phyloP scores from a whole-genome alignment of 371 early-diverging fungal species.

The Globomyces sp. region DNA sequence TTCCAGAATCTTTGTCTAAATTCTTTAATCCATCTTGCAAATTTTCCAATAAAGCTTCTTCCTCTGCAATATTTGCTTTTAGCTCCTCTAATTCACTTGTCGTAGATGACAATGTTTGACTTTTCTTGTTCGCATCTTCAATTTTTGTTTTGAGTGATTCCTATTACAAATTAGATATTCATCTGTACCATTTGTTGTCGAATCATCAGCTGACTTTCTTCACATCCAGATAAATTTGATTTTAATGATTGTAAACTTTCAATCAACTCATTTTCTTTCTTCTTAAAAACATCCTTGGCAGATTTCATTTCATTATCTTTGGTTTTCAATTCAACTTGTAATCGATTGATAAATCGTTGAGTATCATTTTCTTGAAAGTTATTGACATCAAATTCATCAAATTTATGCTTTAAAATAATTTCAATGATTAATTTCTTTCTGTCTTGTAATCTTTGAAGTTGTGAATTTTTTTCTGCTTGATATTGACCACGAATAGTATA shows the following conservation, averaged over 20 bases:
- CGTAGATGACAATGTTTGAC: no score
- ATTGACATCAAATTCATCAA: no score
- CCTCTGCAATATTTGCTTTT: not conserved
- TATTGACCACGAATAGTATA: constrained; percentile 28
- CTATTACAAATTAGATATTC: not conserved
- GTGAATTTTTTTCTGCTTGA: constrained; percentile 25
- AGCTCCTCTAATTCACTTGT: not conserved
- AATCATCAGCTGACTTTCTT: not conserved
- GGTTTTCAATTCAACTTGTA: no score
- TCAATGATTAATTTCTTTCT: not conserved
- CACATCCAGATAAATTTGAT: not conserved
- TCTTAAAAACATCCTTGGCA: not conserved
- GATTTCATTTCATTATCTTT: not conserved
- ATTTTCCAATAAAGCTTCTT: not conserved
- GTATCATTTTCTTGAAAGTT: not conserved
- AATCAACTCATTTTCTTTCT: not conserved
- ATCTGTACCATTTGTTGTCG: not conserved
- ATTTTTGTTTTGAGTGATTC: not conserved
- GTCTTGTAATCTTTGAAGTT: constrained; percentile 1
- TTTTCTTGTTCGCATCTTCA: not conserved
- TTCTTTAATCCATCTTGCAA: not conserved
- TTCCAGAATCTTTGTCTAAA: not conserved
- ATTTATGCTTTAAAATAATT: not conserved
- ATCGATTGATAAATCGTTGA: not conserved
- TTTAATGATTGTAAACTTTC: not conserved